Evolutionary conservation across 2,329 filamentous ascomycete genomes (phyloP).

Genomic region (Trichoderma sp.): DNA sequence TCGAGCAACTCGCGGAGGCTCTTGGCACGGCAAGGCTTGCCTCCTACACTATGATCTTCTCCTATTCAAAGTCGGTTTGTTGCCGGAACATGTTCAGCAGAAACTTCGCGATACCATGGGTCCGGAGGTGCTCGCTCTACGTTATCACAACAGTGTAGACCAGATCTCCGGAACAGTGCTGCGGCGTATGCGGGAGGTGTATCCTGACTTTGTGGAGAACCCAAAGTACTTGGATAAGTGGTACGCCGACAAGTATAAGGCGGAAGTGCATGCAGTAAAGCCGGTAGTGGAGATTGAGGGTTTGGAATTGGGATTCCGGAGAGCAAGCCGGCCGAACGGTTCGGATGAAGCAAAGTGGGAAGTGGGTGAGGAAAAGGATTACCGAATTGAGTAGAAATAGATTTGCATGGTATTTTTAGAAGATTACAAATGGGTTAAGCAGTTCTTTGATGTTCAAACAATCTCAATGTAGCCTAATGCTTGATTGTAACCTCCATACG

Average conservation of each 20-base stretch:
- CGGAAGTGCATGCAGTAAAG: conserved; percentile 40
- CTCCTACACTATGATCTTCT: conserved; percentile 67
- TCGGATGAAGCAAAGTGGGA: conserved; percentile 57
- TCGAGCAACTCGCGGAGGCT: conserved; percentile 60
- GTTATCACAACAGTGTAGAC: conserved; percentile 62
- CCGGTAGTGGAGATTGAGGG: conserved; percentile 45
- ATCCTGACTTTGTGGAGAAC: conserved; percentile 53
- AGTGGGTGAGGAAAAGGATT: conserved; percentile 44
- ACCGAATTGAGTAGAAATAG: conserved; percentile 17
- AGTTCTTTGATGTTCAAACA: not conserved
- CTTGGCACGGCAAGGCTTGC: conserved; percentile 62
- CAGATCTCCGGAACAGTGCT: conserved; percentile 60
- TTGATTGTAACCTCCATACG: no score
- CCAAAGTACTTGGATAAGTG: conserved; percentile 48
- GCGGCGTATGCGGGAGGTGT: conserved; percentile 49
- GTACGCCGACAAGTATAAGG: conserved; percentile 42
- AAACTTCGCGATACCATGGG: conserved; percentile 48
- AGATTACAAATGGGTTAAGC: not conserved
- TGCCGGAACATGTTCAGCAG: conserved; percentile 51
- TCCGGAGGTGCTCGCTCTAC: conserved; percentile 52
- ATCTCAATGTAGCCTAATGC: not conserved
- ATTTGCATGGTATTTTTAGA: not conserved
- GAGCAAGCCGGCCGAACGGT: conserved; percentile 48
- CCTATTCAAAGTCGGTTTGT: conserved; percentile 58
- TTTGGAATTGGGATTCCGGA: conserved; percentile 43